Evolutionary conservation across 495 filamentous ascomycete genomes (phyloP), one percentile per base, ranked within the genome.

Genomic region (Aspergillus homomorphus): DNA sequence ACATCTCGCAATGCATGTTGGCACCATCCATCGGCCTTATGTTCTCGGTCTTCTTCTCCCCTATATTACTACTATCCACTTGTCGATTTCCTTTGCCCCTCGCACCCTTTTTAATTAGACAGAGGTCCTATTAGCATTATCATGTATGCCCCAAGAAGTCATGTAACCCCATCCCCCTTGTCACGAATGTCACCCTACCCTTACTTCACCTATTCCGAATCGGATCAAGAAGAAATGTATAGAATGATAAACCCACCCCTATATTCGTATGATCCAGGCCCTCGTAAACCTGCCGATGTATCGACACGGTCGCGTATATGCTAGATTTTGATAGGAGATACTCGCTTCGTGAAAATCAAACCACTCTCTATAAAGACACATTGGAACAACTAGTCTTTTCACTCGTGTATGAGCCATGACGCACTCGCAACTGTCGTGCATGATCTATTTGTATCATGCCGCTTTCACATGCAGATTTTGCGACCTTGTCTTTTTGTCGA

Each of bases 101-200:
- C 67, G 68, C 54, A 55, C 62, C 63, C 42, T 60, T 75, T 72
- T 68, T 73, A 73, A 75, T 76, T 79, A 79, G 75, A 79, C 74
- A 70, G 72, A 70, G 66, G 65, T 69, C 63, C 62, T 55, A 66
- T 69, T 72, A 71, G 69, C 70, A 69, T 71, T 69, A 58, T 77
- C 75, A 79, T 79, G 76, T 79, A 79, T 76, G 74, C 75, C n/a
- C 76, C 66, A 66, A 75, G 69, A 74, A 75, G 63, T 79, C 73
- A 79, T 79, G 76, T 79, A 79, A 65, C 64, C 70, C 69, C 61
- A 61, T 68, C 68, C 67, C 73, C 66, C 66, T 66, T 68, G 66
- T 64, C 66, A 76, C 69, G 69, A 76, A 75, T 56, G 59, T 38
- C 33, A 66, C 64, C 60, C 45, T 58, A 46, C 46, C 51, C 59